Conservation (phyloP, 106 monocot species). For the Dendrobium catenatum region DNA sequence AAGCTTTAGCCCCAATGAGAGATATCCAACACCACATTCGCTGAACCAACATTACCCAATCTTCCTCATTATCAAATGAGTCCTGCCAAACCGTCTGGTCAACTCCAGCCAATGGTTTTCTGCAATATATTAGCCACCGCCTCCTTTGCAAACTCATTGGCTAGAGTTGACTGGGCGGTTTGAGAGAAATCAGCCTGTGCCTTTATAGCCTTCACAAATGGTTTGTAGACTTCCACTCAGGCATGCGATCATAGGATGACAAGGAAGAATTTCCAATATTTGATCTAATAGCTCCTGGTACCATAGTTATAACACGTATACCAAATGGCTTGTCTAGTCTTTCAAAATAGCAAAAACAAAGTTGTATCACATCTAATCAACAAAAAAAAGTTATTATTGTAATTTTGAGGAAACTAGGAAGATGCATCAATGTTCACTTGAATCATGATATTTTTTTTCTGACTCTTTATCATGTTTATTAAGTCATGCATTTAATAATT, state of each 20-base stretch:
- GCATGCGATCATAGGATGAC: conserved; percentile 50
- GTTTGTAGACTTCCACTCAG: conserved; percentile 87
- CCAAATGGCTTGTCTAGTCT: conserved; percentile 59
- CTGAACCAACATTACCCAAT: too few relatives aligned
- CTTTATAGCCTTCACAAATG: conserved; percentile 39
- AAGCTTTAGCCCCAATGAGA: too few relatives aligned
- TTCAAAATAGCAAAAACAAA: background rate
- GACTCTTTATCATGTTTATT: background rate
- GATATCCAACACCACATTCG: too few relatives aligned
- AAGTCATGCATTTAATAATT: background rate
- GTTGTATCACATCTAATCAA: background rate
- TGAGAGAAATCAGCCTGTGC: conserved; percentile 56
- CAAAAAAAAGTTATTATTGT: too few relatives aligned
- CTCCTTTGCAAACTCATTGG: conserved; percentile 79
- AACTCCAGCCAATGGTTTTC: conserved; percentile 75
- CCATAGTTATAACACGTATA: conserved; percentile 64
- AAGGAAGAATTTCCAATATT: conserved; percentile 58
- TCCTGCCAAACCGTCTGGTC: conserved; percentile 47
- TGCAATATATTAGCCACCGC: conserved; percentile 44
- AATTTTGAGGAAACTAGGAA: background rate
- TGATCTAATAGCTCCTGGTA: conserved; percentile 72
- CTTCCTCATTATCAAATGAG: too few relatives aligned
- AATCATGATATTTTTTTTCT: background rate
- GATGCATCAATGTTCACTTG: background rate
- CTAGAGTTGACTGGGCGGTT: conserved; percentile 47